phyloP scores from a whole-genome alignment of 306 rosid species.

The Cicer chorassanicum region DNA sequence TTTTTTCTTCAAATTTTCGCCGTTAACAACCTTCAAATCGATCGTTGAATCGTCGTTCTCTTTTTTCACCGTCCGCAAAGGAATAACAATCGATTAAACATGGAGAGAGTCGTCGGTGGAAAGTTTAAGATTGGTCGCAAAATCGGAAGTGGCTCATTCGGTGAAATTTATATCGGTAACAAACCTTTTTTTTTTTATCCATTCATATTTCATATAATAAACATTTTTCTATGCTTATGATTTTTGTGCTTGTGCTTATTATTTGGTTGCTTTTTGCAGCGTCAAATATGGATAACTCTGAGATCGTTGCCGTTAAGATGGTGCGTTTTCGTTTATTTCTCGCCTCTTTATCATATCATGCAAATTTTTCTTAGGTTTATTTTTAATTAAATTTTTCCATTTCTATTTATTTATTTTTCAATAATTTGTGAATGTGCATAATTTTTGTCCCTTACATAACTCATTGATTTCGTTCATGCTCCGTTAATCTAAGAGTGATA shows the following conservation, averaged over 20 bases:
- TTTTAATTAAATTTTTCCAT: not conserved
- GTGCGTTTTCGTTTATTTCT: conserved; percentile 47
- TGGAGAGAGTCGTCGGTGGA: conserved; percentile 72
- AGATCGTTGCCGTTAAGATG: conserved; percentile 74
- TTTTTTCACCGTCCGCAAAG: not conserved
- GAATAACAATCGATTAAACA: conserved; percentile 12
- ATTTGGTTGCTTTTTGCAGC: conserved; percentile 49
- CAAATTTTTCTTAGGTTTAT: not conserved
- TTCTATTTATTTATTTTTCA: not conserved
- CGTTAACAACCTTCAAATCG: not conserved
- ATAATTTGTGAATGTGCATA: not conserved
- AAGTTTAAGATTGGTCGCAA: conserved; percentile 74
- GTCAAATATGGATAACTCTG: conserved; percentile 58
- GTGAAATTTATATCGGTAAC: conserved; percentile 70
- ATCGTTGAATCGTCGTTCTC: not conserved
- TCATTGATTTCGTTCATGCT: conserved; percentile 9
- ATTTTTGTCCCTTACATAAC: not conserved
- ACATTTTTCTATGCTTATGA: not conserved
- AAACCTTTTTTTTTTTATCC: not conserved
- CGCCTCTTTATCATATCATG: not conserved
- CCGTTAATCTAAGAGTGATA: not conserved
- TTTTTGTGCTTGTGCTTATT: conserved; percentile 14
- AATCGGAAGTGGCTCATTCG: conserved; percentile 80
- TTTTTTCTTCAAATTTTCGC: not conserved
- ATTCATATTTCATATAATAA: not conserved